Base-by-base conservation (phyloP, 106 monocot genomes). In the Dioscorea zingiberensis region DNA sequence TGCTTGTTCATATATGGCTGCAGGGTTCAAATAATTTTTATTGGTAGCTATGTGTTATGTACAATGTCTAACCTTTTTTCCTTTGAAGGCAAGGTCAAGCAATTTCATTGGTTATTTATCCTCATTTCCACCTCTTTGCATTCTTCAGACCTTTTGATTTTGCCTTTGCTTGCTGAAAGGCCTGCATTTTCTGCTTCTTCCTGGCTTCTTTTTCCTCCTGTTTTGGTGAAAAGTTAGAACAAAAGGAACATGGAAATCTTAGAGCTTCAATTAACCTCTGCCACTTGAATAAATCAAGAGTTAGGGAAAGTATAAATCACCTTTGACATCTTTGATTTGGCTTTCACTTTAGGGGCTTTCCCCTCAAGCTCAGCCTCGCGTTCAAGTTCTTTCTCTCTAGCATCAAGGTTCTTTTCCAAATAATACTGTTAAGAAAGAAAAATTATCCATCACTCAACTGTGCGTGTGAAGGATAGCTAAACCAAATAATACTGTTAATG, bases 271-370 rank as follows among this genome's bases (percentile, higher is more conserved):
- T 53, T 24, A 38, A 13, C 15, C n/a, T 24, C n/a, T n/a, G n/a
- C n/a, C n/a, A n/a, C n/a, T n/a, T 66, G 25, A 25, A 21, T 27
- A 19, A 24, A 12, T 27, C 4, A 15, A 58, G 1, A 57, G 19
- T 55, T 55, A 11, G 24, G 46, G 7, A 13, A 45, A 45, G n/a
- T n/a, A 1, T n/a, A 1, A 15, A 13, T 78, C 58, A 98, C 98
- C 98, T 98, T 93, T 61, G 93, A 98, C 98, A 98, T 98, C 71
- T 93, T 98, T 16, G 98, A 98, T 68, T 98, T 98, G 26, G 98
- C 92, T 75, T 93, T 98, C 4, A 82, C 60, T 78, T 98, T 93
- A 21, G 98, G 98, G 16, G 81, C 84, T 66, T 93, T 93, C 48
- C 84, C 98, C 72, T 89, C 86, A 28, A 98, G 84, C 76, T 98